Evolutionary conservation across 768 basidiomycete genomes (phyloP), one percentile per base, ranked within the genome.

Genomic region (Panaeolus papilionaceus): DNA sequence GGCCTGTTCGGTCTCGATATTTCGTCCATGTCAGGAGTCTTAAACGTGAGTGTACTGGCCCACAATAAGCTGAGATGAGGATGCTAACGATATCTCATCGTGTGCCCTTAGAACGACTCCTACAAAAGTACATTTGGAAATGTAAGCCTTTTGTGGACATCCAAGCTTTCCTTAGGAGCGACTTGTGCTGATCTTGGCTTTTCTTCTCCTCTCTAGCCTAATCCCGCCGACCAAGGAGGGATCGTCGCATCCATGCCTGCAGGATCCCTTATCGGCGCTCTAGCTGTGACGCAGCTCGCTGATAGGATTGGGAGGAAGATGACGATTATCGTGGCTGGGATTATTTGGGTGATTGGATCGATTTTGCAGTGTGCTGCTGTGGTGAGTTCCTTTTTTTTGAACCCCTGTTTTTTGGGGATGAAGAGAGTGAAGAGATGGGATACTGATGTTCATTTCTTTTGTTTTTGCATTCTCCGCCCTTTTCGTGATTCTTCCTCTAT

Each of bases 211-310:
- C 39, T 28, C 9, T 64, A 85, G 83, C 90, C 90, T 4, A 73
- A 76, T 23, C 80, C 87, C 5, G 82, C 79, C 64, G 85, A 82
- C 7, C 90, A 92, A 79, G 91, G 91, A 38, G 91, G 84, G 18
- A 92, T 92, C 54, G 88, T 91, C n/a, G 91, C 92, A 3, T 78
- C 90, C 45, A 92, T 93, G 91, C 91, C 91, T 18, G 91, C 89
- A 2, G 91, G 89, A 47, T 92, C 91, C 23, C 82, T 93, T 62
- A 66, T 88, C 38, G 92, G 92, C 20, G 84, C 92, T 3, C 84
- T 92, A 37, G 75, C 84, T 18, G 90, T 91, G 20, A 86, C 86
- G 3, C 78, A 83, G 47, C 82, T 92, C 61, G 91, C 89, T 26
- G 92, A 93, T 73, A 75, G 78, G 44, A 73, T 92, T 20, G 91